phyloP scores from a whole-genome alignment of 2,329 filamentous ascomycete genomes.

The Reticulascus tulasneorum region DNA sequence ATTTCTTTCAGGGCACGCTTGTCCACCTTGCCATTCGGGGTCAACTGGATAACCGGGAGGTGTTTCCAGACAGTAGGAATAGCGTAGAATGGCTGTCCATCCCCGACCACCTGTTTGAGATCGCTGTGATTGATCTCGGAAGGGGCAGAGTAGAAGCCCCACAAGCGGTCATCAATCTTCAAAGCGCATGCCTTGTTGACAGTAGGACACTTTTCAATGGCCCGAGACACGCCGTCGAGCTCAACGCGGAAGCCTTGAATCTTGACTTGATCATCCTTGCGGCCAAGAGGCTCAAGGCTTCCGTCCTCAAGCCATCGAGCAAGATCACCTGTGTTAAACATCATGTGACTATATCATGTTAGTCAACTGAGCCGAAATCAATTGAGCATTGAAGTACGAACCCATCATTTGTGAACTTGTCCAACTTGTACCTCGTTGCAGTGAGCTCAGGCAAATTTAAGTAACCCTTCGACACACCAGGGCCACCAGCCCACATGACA shows the following conservation, averaged over 20 bases:
- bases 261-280: slow-evolving; percentile 60
- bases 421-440: slow-evolving; percentile 41
- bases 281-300: slow-evolving; percentile 50
- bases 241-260: slow-evolving; percentile 56
- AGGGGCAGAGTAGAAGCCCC: slow-evolving; percentile 43
- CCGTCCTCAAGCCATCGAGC: slow-evolving; percentile 51
- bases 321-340: slow-evolving; percentile 60
- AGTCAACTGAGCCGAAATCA: not conserved
- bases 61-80: slow-evolving; percentile 43
- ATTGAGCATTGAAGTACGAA: too few species aligned
- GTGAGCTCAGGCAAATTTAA: slow-evolving; percentile 50
- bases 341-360: slow-evolving; percentile 32
- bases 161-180: slow-evolving; percentile 42
- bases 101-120: slow-evolving; percentile 35
- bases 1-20: slow-evolving; percentile 39
- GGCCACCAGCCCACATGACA: slow-evolving; percentile 54
- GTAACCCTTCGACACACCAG: slow-evolving; percentile 52
- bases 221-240: slow-evolving; percentile 53
- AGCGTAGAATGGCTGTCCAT: slow-evolving; percentile 51
- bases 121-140: slow-evolving; percentile 27
- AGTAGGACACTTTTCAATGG: slow-evolving; percentile 39
- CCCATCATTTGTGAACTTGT: slow-evolving; percentile 50
- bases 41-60: slow-evolving; percentile 42
- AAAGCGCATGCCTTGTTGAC: slow-evolving; percentile 45
- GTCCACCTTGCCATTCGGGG: slow-evolving; percentile 54